These are phyloP conservation scores for Candida gorgasii DNA, from an alignment of 805 yeast genomes.

Conservation along the genomic window DNA sequence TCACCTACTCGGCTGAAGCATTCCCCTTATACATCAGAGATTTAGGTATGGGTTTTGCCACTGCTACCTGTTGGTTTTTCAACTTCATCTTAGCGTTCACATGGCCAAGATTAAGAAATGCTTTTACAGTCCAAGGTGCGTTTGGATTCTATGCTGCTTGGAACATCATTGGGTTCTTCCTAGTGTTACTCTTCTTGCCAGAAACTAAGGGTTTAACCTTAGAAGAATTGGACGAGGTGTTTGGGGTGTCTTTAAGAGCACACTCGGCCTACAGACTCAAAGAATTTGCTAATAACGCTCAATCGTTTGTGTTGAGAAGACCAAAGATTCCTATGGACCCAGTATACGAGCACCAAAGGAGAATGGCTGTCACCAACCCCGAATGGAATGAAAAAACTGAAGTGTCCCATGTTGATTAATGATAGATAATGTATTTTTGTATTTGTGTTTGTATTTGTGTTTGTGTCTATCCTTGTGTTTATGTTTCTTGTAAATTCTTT, in stretches of 20 bases:
- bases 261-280: conserved; percentile 50
- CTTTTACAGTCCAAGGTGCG: conserved; percentile 80
- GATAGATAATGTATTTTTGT: background rate
- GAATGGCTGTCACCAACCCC: conserved; percentile 59
- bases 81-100: conserved; percentile 70
- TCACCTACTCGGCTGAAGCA: conserved; percentile 83
- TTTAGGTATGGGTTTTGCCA: conserved; percentile 76
- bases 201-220: conserved; percentile 68
- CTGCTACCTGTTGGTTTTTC: conserved; percentile 75
- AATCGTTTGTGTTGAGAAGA: conserved; percentile 46
- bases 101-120: conserved; percentile 70
- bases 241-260: conserved; percentile 53
- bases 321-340: conserved; percentile 52
- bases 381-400: conserved; percentile 67
- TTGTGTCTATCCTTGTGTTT: background rate
- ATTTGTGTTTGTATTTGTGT: too few species aligned
- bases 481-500: too few species aligned
- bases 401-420: conserved; percentile 49
- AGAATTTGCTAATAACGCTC: conserved; percentile 37
- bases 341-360: conserved; percentile 48
- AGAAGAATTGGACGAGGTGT: conserved; percentile 76
- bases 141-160: conserved; percentile 88
- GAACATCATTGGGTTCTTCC: conserved; percentile 68
- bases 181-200: conserved; percentile 71
- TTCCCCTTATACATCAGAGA: conserved; percentile 78